Percentiles rank a stretch among this genome's conserved stretches.
Evolutionary conservation across 352 stramenopile species (phyloP).

Genomic region (Phytophthora podocarpi): DNA sequence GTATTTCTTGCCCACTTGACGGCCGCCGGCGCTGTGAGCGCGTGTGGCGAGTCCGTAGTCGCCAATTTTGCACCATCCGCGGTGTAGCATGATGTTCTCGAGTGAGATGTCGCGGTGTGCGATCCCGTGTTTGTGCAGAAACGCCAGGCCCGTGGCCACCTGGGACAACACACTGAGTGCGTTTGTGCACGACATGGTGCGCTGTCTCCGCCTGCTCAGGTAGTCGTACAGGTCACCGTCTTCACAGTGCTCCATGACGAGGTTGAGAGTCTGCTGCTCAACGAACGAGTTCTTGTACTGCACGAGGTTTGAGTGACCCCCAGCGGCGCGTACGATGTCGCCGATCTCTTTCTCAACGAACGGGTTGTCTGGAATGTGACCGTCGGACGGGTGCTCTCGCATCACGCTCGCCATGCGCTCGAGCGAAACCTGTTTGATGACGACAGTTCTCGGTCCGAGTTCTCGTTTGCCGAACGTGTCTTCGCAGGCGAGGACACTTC

Average conservation of each 20-base stretch:
- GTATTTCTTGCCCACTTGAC: slow-evolving; percentile 58
- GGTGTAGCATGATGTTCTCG: too few relatives aligned
- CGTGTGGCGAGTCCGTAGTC: too few relatives aligned
- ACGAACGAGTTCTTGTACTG: neutral
- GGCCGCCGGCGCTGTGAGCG: too few relatives aligned
- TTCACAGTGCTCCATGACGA: neutral
- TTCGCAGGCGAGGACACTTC: neutral
- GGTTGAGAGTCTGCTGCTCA: neutral
- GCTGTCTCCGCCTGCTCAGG: neutral
- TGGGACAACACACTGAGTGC: neutral
- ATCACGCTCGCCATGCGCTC: neutral
- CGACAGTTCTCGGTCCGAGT: neutral
- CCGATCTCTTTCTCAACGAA: neutral
- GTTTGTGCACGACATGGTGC: neutral
- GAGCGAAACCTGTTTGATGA: neutral
- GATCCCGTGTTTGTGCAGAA: neutral
- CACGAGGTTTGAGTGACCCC: neutral
- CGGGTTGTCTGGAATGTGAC: neutral
- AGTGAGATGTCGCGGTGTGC: too few relatives aligned
- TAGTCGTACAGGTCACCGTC: neutral
- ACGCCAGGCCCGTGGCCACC: neutral
- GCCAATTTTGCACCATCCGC: too few relatives aligned
- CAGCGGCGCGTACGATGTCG: neutral
- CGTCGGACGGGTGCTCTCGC: neutral
- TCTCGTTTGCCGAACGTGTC: neutral